phyloP scores from a whole-genome alignment of 2,329 filamentous ascomycete genomes.

The Diplodia intermedia region DNA sequence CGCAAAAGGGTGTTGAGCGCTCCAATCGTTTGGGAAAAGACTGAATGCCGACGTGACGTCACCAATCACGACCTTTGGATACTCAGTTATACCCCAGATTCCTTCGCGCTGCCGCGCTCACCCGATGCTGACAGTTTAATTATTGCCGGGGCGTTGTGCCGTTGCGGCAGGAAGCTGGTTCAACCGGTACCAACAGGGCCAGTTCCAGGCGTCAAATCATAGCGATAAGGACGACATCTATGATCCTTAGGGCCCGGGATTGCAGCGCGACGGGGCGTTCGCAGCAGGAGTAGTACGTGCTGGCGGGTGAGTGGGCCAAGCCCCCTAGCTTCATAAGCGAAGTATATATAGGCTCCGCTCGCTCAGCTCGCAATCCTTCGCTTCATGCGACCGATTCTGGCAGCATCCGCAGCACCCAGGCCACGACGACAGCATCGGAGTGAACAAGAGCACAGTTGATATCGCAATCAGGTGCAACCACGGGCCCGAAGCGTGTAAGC shows the following conservation, averaged over 20 bases:
- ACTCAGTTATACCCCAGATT: not conserved
- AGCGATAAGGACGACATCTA: not conserved
- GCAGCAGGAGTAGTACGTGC: not conserved
- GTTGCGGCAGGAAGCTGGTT: not conserved
- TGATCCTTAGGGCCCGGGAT: not conserved
- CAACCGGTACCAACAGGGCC: not conserved
- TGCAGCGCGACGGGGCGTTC: not conserved
- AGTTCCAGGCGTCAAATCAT: not conserved
- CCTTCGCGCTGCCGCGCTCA: not conserved
- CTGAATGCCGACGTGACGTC: slow-evolving; percentile 2
- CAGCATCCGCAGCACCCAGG: not conserved
- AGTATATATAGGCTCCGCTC: slow-evolving; percentile 14
- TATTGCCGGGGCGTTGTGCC: not conserved
- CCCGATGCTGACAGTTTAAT: not conserved
- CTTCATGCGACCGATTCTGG: slow-evolving; percentile 12
- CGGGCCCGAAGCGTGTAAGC: not conserved
- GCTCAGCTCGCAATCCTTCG: slow-evolving; percentile 23
- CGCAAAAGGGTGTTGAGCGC: not conserved
- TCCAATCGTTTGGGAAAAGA: not conserved
- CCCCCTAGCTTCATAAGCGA: slow-evolving; percentile 15
- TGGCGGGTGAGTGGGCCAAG: not conserved
- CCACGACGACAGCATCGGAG: slow-evolving; percentile 10
- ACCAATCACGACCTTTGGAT: not conserved
- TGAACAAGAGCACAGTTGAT: not conserved
- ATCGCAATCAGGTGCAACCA: not conserved